Evolutionary conservation across 352 stramenopile genomes (phyloP).

Genomic region (Pythium grandisporangium): DNA sequence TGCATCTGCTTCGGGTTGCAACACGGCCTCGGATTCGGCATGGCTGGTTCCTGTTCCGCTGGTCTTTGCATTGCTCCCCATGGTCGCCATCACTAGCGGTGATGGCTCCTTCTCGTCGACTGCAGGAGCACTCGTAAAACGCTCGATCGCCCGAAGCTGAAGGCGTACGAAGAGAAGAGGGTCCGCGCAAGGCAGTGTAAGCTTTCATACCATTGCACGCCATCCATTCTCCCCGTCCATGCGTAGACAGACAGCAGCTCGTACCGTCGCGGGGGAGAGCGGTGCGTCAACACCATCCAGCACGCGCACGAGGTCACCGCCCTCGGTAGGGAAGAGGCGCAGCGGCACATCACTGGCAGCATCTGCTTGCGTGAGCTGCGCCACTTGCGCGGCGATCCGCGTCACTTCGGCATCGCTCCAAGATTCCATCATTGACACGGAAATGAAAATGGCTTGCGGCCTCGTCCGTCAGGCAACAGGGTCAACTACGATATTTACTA

Average conservation of each 20-base stretch:
- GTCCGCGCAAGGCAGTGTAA: too few relatives aligned
- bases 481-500: too few relatives aligned
- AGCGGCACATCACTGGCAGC: constrained; percentile 8
- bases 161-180: too few relatives aligned
- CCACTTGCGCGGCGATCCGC: constrained; percentile 10
- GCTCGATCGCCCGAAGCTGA: not conserved
- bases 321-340: constrained; percentile 26
- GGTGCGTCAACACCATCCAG: constrained; percentile 44
- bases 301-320: constrained; percentile 47
- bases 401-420: constrained; percentile 5
- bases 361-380: constrained; percentile 3
- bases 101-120: too few relatives aligned
- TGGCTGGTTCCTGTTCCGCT: too few relatives aligned
- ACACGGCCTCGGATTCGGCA: not conserved
- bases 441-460: too few relatives aligned
- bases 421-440: too few relatives aligned
- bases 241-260: not conserved
- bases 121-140: not conserved
- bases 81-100: not conserved
- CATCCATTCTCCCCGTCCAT: not conserved
- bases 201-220: too few relatives aligned
- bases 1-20: not conserved
- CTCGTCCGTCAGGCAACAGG: too few relatives aligned
- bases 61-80: too few relatives aligned
- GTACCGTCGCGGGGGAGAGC: constrained; percentile 42